A percentile compares a stretch with the other conserved stretches of the same genome.
Evolutionary conservation across 306 rosid genomes (phyloP).

Genomic region (Fagus sylvatica): DNA sequence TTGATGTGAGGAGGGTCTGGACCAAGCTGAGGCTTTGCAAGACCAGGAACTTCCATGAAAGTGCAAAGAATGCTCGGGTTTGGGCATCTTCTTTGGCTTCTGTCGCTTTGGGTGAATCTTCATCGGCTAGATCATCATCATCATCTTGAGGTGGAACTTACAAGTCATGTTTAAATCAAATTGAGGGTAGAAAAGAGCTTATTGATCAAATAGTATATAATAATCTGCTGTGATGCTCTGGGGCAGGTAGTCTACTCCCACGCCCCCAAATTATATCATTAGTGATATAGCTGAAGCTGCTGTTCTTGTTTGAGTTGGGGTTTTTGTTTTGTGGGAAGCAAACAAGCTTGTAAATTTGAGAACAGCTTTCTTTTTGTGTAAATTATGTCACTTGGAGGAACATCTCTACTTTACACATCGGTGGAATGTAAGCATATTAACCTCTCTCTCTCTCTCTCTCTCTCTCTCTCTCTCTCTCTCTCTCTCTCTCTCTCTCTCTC

Average conservation of each 20-base stretch:
- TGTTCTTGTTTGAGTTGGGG: conserved; percentile 37
- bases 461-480: neutral
- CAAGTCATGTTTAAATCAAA: conserved; percentile 28
- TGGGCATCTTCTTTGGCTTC: conserved; percentile 82
- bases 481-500: neutral
- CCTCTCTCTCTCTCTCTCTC: neutral
- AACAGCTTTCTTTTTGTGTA: conserved; percentile 38
- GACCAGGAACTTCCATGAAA: conserved; percentile 63
- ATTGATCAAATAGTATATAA: conserved; percentile 16
- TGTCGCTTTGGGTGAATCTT: conserved; percentile 66
- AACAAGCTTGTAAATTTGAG: conserved; percentile 56
- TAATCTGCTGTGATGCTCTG: conserved; percentile 33
- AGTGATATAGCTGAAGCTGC: conserved; percentile 28
- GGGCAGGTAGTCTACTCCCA: conserved; percentile 23
- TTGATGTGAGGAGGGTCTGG: conserved; percentile 70
- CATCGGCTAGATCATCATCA: conserved; percentile 38
- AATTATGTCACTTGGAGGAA: conserved; percentile 28
- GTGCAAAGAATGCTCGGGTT: conserved; percentile 62
- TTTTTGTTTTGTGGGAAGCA: conserved; percentile 39
- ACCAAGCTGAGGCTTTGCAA: conserved; percentile 65
- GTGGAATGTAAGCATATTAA: conserved; percentile 25
- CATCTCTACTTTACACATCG: conserved; percentile 17
- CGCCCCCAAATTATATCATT: conserved; percentile 6
- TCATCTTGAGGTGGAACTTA: conserved; percentile 28
- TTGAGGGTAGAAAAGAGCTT: conserved; percentile 38